Evolutionary conservation across 805 yeast genomes (phyloP), one percentile per base, ranked within the genome.

Genomic region (Ogataea polymorpha): DNA sequence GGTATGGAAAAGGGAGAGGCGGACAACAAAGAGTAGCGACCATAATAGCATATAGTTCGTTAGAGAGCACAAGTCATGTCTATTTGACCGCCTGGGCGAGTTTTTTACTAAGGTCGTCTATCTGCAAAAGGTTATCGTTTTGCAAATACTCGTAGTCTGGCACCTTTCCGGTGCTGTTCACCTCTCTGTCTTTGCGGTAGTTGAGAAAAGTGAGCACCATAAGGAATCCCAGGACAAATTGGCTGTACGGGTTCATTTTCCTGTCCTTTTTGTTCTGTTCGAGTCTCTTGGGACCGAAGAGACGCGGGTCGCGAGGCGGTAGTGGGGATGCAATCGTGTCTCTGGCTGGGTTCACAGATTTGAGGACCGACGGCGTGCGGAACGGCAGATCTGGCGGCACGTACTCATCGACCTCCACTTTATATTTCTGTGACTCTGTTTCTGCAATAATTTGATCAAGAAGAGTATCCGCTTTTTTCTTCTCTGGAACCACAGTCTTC

Each of bases 371-470:
- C 2, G 81, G 77, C 3, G 66, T 35, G 18, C 58, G 56, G 54
- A 80, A 81, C 1, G 86, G 84, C 41, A 82, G 63, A 57, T 82
- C 88, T 35, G 70, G 72, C 1, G 86, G 89, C 7, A 42, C 38
- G 12, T 38, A 39, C n/a, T 36, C 34, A 13, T 49, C 33, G 28
- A 42, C 47, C n/a, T 30, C 26, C 9, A 26, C 35, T 7, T 23
- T 11, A 18, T 28, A 32, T 13, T 32, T 23, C 18, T 35, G 21
- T n/a, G 35, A 23, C 10, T 29, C 25, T 9, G 40, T 43, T 24
- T 46, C 29, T 5, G 46, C 36, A 12, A 48, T 53, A 15, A 54
- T 35, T 14, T 34, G 32, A 39, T 39, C 41, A 17, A 44, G 35
- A 14, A 28, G 18, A 3, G 34, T 32, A 7, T 27, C 20, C 3